These are phyloP conservation scores for Erysiphe neolycopersici DNA, from an alignment of 2,329 filamentous ascomycete species.

Conservation along the genomic window DNA sequence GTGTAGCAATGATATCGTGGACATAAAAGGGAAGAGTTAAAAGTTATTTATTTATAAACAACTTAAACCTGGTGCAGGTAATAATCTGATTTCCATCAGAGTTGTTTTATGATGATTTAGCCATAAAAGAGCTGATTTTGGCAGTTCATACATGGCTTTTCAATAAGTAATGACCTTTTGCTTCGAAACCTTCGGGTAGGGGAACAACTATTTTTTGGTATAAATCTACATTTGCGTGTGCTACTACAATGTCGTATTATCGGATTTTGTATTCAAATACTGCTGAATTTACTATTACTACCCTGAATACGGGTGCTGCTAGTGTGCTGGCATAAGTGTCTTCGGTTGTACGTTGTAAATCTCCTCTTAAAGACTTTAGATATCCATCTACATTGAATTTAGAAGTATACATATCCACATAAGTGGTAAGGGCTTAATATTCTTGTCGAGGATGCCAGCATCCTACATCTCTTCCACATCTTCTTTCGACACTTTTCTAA, in stretches of 20 bases:
- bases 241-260: not conserved
- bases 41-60: not conserved
- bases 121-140: not conserved
- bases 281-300: not conserved
- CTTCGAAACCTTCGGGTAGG: not conserved
- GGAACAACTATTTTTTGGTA: not conserved
- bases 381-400: not conserved
- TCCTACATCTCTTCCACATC: no score
- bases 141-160: not conserved
- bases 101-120: not conserved
- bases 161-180: not conserved
- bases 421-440: no score
- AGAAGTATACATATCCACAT: not conserved
- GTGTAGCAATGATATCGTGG: not conserved
- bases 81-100: not conserved
- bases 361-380: constrained; percentile 6
- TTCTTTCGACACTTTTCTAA: no score
- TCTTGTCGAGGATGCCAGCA: no score
- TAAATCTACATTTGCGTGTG: not conserved
- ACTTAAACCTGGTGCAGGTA: not conserved
- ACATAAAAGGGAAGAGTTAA: not conserved
- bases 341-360: constrained; percentile 2
- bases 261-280: not conserved
- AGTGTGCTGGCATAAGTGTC: not conserved
- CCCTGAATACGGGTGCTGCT: not conserved